These are phyloP conservation scores for Pezicula neosporulosa DNA, from an alignment of 2,329 filamentous ascomycete genomes.

Conservation along the genomic window DNA sequence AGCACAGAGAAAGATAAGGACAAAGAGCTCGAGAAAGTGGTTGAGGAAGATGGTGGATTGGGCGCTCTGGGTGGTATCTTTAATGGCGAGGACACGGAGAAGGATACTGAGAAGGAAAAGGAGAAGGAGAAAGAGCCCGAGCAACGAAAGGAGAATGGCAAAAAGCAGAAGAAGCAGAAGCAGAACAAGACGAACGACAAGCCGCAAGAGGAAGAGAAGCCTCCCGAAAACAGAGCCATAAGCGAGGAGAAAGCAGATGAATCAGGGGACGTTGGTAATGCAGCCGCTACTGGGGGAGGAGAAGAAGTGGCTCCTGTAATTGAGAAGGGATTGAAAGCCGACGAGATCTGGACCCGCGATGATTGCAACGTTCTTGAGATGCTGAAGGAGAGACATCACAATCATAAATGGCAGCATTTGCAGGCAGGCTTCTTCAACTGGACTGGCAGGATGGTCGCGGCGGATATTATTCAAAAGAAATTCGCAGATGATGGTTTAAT, in stretches of 20 bases:
- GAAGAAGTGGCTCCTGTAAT: neutral
- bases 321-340: slow-evolving; percentile 10
- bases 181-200: neutral
- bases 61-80: neutral
- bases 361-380: slow-evolving; percentile 26
- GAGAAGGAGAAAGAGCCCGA: slow-evolving; percentile 1
- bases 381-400: slow-evolving; percentile 17
- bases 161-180: neutral
- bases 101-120: neutral
- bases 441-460: slow-evolving; percentile 26
- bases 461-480: slow-evolving; percentile 26
- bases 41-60: neutral
- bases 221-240: neutral
- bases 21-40: neutral
- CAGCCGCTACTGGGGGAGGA: no score
- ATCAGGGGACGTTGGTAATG: no score
- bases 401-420: slow-evolving; percentile 26
- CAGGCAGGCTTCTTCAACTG: slow-evolving; percentile 28
- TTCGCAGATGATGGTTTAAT: slow-evolving; percentile 20
- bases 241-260: neutral
- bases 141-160: neutral
- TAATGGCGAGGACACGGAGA: neutral
- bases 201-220: neutral
- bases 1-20: slow-evolving; percentile 7
- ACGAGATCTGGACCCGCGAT: slow-evolving; percentile 20